Evolutionary conservation across 345 rosid species (phyloP).

Genomic region (Psidium guajava): DNA sequence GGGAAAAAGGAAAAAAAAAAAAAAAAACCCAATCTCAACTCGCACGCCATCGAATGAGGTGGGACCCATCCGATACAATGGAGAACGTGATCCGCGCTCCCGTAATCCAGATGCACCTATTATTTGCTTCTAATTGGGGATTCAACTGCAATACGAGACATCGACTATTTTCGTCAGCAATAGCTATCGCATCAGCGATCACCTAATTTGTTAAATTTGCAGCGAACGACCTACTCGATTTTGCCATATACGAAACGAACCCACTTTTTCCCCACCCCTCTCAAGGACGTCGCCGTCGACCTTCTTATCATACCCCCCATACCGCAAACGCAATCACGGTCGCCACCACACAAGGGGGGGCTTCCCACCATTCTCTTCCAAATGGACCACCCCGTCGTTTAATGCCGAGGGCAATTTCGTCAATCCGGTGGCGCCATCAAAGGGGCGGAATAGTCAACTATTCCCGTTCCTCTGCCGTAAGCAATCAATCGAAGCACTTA

Average conservation of each 20-base stretch:
- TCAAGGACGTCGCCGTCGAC: too few species aligned
- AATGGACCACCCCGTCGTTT: neutral
- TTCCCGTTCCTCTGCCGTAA: neutral
- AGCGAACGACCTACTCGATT: neutral
- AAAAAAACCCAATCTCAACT: too few species aligned
- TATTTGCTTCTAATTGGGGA: neutral
- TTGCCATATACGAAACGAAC: neutral
- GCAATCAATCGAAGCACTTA: neutral
- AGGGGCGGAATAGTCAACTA: neutral
- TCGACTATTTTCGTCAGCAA: neutral
- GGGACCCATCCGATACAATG: neutral
- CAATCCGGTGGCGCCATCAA: neutral
- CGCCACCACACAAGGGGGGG: too few species aligned
- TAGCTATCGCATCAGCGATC: neutral
- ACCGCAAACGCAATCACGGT: too few species aligned
- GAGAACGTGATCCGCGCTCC: fast-evolving
- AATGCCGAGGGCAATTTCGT: neutral
- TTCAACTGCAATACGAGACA: too few species aligned
- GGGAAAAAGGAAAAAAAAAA: neutral
- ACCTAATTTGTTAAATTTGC: neutral
- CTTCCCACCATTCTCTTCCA: too few species aligned
- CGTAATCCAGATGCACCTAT: neutral
- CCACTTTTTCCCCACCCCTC: too few species aligned
- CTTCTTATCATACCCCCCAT: too few species aligned
- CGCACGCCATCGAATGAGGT: too few species aligned